These are phyloP conservation scores for Globisporangium cylindrosporum DNA, from an alignment of 352 stramenopile species.

Conservation along the genomic window DNA sequence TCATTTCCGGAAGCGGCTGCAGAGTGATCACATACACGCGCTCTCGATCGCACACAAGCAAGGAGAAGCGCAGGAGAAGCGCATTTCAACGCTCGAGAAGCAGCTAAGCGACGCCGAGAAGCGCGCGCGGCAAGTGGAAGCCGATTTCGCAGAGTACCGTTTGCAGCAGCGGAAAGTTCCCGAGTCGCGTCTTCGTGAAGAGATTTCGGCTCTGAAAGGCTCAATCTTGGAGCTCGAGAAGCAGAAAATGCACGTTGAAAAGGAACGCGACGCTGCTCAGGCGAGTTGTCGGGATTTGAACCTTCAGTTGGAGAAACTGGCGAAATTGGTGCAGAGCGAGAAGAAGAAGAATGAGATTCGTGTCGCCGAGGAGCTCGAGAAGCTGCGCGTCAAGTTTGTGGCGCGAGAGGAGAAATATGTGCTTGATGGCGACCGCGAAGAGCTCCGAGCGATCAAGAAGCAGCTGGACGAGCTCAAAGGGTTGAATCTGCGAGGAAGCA, in stretches of 20 bases:
- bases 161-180: constrained; percentile 72
- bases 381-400: constrained; percentile 77
- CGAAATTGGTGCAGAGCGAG: constrained; percentile 47
- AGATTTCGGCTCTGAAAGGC: constrained; percentile 59
- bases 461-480: constrained; percentile 73
- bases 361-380: constrained; percentile 69
- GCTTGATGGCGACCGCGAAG: constrained; percentile 73
- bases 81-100: constrained; percentile 32
- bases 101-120: constrained; percentile 48
- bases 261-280: constrained; percentile 37
- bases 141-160: constrained; percentile 68
- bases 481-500: constrained; percentile 26
- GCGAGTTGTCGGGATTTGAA: constrained; percentile 38
- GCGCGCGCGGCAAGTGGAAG: constrained; percentile 51
- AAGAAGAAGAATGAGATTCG: constrained; percentile 68
- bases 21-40: constrained; percentile 61
- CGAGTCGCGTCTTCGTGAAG: constrained; percentile 63
- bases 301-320: constrained; percentile 57
- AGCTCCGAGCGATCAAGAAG: constrained; percentile 78
- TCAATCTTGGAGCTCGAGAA: constrained; percentile 63
- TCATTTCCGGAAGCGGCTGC: constrained; percentile 42
- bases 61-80: constrained; percentile 46
- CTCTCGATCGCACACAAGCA: constrained; percentile 57
- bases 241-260: constrained; percentile 40
- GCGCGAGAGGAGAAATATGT: constrained; percentile 79